These are phyloP conservation scores for Starmerella tilneyi DNA, from an alignment of 805 yeast genomes.

Conservation along the genomic window DNA sequence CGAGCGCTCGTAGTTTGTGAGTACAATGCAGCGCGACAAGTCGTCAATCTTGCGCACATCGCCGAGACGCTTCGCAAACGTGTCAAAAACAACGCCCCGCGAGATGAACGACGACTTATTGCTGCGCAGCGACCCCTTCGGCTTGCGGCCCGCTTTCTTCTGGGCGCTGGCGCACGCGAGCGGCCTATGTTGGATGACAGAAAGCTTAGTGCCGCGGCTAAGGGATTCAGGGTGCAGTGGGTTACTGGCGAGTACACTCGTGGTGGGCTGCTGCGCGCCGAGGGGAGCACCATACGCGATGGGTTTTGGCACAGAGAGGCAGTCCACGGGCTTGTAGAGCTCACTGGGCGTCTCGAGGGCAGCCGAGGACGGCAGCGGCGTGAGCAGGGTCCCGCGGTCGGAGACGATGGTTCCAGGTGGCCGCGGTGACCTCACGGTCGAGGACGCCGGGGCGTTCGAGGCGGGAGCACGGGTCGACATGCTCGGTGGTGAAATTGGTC, in stretches of 20 bases:
- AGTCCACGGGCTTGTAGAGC: slow-evolving; percentile 25
- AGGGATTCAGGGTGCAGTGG: neutral
- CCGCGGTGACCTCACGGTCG: slow-evolving; percentile 10
- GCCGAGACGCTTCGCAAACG: slow-evolving; percentile 28
- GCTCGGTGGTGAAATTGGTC: too few species aligned
- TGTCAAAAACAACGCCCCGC: slow-evolving; percentile 32
- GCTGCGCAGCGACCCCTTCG: slow-evolving; percentile 31
- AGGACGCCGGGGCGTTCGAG: neutral
- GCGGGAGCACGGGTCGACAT: neutral
- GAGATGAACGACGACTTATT: slow-evolving; percentile 34
- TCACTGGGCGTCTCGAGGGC: slow-evolving; percentile 28
- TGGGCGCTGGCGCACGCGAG: slow-evolving; percentile 1
- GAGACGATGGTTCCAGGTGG: slow-evolving; percentile 17
- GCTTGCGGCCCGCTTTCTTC: slow-evolving; percentile 22
- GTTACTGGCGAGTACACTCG: neutral
- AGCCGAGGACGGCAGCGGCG: slow-evolving; percentile 11
- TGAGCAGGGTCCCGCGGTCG: slow-evolving; percentile 15
- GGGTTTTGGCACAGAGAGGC: slow-evolving; percentile 32
- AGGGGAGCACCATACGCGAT: slow-evolving; percentile 14
- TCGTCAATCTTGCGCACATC: slow-evolving; percentile 26
- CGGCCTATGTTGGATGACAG: slow-evolving; percentile 8
- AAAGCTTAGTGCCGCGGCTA: slow-evolving; percentile 19
- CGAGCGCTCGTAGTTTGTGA: slow-evolving; percentile 17
- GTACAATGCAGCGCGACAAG: slow-evolving; percentile 31
- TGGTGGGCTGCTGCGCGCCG: slow-evolving; percentile 27